Conservation (phyloP, 352 stramenopile genomes). For the Aphanomyces astaci region DNA sequence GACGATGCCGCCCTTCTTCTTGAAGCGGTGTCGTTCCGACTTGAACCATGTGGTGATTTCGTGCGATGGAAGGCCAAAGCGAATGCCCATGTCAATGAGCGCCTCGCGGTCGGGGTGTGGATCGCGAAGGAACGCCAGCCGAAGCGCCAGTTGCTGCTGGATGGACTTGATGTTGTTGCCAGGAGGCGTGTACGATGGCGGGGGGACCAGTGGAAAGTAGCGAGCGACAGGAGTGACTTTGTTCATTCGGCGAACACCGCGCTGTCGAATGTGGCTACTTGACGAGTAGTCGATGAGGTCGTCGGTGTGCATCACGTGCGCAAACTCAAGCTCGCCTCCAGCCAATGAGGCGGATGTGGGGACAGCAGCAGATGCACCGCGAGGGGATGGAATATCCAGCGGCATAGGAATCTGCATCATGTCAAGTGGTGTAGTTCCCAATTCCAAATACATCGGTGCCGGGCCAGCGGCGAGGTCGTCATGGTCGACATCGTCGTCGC, state of each 20-base stretch:
- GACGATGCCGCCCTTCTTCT: constrained; percentile 6
- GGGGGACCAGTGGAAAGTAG: constrained; percentile 22
- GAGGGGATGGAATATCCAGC: constrained; percentile 5
- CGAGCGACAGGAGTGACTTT: constrained; percentile 15
- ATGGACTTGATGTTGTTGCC: constrained; percentile 24
- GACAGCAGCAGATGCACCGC: background rate
- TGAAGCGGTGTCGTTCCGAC: constrained; percentile 11
- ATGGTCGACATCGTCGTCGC: background rate
- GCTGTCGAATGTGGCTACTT: constrained; percentile 16
- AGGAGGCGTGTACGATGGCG: constrained; percentile 11
- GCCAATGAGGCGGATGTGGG: background rate
- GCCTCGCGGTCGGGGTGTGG: constrained; percentile 1
- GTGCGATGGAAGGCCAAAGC: constrained; percentile 8
- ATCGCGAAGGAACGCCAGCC: constrained; percentile 15
- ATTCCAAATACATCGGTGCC: background rate
- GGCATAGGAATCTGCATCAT: constrained; percentile 15
- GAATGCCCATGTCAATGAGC: constrained; percentile 7
- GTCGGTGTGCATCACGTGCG: constrained; percentile 16
- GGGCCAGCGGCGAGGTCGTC: background rate
- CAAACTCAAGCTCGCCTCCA: constrained; percentile 11
- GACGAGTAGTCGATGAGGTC: constrained; percentile 23
- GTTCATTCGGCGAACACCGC: background rate
- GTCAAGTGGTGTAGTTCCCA: background rate
- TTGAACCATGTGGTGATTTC: constrained; percentile 24
- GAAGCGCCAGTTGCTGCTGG: constrained; percentile 20